Conservation (phyloP, 441 rosid species). For the Rhodomyrtus psidioides region DNA sequence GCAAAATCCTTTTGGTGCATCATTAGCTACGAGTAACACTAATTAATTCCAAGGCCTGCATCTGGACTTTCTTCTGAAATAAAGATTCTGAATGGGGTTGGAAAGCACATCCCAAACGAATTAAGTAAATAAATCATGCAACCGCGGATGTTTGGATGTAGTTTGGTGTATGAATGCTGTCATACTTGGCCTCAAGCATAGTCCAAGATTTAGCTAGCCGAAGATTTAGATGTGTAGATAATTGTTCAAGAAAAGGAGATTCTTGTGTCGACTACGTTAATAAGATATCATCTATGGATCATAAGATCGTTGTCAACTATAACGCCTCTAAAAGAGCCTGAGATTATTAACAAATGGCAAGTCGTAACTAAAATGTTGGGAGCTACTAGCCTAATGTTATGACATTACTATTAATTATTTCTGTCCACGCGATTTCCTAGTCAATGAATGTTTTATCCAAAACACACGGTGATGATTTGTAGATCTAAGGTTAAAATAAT, state of each 20-base stretch:
- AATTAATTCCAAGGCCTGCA: not conserved
- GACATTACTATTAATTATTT: no score
- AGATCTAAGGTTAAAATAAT: no score
- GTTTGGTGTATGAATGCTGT: not conserved
- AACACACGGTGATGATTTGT: no score
- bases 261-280: not conserved
- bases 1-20: not conserved
- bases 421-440: fast-evolving
- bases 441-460: no score
- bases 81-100: not conserved
- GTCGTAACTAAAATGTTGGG: not conserved
- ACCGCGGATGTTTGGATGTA: not conserved
- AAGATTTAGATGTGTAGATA: not conserved
- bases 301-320: not conserved
- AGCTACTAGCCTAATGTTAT: no score
- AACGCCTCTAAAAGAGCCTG: not conserved
- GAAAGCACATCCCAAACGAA: not conserved
- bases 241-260: no score
- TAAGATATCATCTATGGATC: not conserved
- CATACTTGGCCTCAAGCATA: not conserved
- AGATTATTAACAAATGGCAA: not conserved
- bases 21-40: not conserved
- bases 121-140: not conserved
- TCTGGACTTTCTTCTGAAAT: not conserved
- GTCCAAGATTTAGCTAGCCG: not conserved